A percentile compares a stretch with the other conserved stretches of the same genome.
phyloP scores from a whole-genome alignment of 2,329 filamentous ascomycete genomes.

The Didymella exigua region DNA sequence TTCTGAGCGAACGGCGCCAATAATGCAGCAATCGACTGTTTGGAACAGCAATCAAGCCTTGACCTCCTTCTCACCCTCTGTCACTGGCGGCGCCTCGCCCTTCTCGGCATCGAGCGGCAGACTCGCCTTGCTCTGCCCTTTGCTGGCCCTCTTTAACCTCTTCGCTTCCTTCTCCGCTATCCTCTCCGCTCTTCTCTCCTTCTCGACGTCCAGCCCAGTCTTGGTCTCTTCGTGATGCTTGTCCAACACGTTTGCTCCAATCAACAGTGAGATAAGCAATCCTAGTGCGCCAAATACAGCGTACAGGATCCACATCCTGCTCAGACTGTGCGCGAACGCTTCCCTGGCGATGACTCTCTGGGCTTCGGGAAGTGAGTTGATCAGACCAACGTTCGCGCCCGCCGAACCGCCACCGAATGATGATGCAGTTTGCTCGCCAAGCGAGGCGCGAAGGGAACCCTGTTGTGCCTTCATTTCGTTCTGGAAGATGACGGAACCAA shows the following conservation, averaged over 20 bases:
- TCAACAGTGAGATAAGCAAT: slow-evolving; percentile 48
- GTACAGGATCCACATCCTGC: slow-evolving; percentile 59
- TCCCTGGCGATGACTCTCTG: slow-evolving; percentile 52
- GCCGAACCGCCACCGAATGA: slow-evolving; percentile 65
- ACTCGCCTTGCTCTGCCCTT: slow-evolving; percentile 15
- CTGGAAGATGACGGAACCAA: slow-evolving; percentile 80
- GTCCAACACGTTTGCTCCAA: slow-evolving; percentile 51
- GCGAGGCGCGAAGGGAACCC: slow-evolving; percentile 53
- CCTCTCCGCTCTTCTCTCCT: slow-evolving; percentile 47
- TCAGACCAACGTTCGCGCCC: slow-evolving; percentile 64
- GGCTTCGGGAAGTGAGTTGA: slow-evolving; percentile 57
- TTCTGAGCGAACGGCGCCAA: neutral
- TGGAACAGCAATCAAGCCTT: neutral
- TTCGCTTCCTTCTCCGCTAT: slow-evolving; percentile 40
- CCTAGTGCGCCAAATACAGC: slow-evolving; percentile 49
- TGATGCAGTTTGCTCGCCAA: slow-evolving; percentile 59
- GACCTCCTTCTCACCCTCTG: neutral
- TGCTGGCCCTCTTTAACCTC: slow-evolving; percentile 34
- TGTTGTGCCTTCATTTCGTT: slow-evolving; percentile 70
- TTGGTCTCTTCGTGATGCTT: slow-evolving; percentile 56
- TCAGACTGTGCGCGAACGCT: slow-evolving; percentile 53
- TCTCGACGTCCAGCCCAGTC: slow-evolving; percentile 54
- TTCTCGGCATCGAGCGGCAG: slow-evolving; percentile 12
- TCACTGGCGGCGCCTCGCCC: neutral
- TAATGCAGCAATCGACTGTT: neutral